phyloP scores from a whole-genome alignment of 306 rosid genomes.

The Trifolium pratense region DNA sequence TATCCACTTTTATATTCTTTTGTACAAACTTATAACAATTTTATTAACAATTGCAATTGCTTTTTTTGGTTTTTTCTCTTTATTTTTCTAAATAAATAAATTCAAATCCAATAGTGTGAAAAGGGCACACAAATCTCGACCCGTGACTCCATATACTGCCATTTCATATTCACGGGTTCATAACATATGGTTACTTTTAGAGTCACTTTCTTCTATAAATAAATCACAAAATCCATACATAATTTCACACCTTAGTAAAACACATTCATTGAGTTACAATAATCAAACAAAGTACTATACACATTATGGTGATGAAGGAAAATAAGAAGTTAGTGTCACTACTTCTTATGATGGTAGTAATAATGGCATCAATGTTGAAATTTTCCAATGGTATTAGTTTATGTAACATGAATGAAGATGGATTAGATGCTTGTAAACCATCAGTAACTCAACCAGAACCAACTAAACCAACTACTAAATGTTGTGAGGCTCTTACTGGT shows the following conservation, averaged over 20 bases:
- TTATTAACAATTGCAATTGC: neutral
- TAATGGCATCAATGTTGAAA: conserved; percentile 26
- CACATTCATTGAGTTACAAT: neutral
- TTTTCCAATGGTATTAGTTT: conserved; percentile 40
- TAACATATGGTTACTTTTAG: conserved; percentile 5
- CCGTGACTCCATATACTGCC: conserved; percentile 47
- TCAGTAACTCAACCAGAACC: conserved; percentile 67
- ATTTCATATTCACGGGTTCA: conserved; percentile 45
- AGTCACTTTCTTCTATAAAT: neutral
- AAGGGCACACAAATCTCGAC: conserved; percentile 18
- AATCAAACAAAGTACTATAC: neutral
- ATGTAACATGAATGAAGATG: conserved; percentile 61
- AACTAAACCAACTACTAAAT: conserved; percentile 45
- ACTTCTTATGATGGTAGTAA: conserved; percentile 9
- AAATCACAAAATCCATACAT: neutral
- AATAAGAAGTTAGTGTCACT: conserved; percentile 17
- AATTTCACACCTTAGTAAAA: neutral
- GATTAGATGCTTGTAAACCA: conserved; percentile 64
- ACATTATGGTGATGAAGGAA: conserved; percentile 12
- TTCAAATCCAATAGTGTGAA: conserved; percentile 1
- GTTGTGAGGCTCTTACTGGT: conserved; percentile 56
- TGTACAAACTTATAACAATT: neutral
- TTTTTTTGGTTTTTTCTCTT: neutral
- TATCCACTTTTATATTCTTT: too few species aligned
- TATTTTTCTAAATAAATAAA: neutral